phyloP scores from a whole-genome alignment of 1,284 basidiomycete genomes.

The Papiliotrema laurentii region DNA sequence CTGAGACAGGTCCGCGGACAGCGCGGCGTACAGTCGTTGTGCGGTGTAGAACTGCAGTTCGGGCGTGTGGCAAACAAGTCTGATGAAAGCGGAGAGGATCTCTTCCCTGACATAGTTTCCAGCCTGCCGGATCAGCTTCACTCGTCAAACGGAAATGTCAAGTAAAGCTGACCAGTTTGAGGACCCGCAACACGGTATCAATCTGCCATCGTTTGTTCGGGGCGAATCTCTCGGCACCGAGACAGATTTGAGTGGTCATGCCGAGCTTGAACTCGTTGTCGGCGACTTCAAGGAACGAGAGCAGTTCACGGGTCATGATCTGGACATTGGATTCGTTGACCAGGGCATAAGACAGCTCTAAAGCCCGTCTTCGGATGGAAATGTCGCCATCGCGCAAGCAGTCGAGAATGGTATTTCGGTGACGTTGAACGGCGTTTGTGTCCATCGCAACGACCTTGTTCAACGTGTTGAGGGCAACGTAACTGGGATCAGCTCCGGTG shows the following conservation, averaged over 20 bases:
- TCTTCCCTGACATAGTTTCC: conserved; percentile 98
- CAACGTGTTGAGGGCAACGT: conserved; percentile 95
- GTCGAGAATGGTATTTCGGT: conserved; percentile 96
- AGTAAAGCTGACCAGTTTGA: conserved; percentile 81
- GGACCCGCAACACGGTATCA: conserved; percentile 87
- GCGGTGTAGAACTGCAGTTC: conserved; percentile 95
- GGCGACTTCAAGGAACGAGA: conserved; percentile 95
- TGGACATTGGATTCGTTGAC: conserved; percentile 95
- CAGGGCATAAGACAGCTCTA: conserved; percentile 95
- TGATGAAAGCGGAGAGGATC: conserved; percentile 89
- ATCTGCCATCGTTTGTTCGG: conserved; percentile 99
- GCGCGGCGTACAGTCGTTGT: conserved; percentile 83
- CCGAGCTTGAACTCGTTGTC: conserved; percentile 99
- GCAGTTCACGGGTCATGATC: conserved; percentile 82
- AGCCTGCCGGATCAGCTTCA: conserved; percentile 53
- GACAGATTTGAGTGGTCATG: conserved; percentile 94
- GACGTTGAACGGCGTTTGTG: conserved; percentile 96
- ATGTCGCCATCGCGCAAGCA: conserved; percentile 98
- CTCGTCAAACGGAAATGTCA: background rate
- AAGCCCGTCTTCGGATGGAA: conserved; percentile 91
- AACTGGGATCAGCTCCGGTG: conserved; percentile 54
- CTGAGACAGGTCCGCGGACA: conserved; percentile 90
- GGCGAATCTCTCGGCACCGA: conserved; percentile 93
- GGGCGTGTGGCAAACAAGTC: conserved; percentile 93
- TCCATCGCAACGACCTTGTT: conserved; percentile 99